These are phyloP conservation scores for Salix exigua DNA, from an alignment of 345 rosid species.

Conservation along the genomic window DNA sequence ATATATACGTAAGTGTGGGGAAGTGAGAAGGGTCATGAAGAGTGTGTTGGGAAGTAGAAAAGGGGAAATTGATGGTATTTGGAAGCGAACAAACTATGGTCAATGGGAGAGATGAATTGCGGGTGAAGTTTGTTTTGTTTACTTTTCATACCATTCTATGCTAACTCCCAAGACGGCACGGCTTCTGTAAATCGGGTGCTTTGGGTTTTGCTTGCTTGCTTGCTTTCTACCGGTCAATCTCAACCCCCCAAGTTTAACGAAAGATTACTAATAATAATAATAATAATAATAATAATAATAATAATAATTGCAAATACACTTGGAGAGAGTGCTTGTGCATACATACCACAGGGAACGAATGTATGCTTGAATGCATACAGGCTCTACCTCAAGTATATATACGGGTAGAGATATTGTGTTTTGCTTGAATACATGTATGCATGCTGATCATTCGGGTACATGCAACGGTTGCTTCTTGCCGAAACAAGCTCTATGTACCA, in stretches of 20 bases:
- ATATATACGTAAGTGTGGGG: neutral
- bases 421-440: too few relatives aligned
- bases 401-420: too few relatives aligned
- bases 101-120: conserved; percentile 41
- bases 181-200: conserved; percentile 42
- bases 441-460: too few relatives aligned
- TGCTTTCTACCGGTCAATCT: conserved; percentile 23
- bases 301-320: too few relatives aligned
- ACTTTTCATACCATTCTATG: conserved; percentile 11
- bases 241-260: conserved; percentile 21
- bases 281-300: too few relatives aligned
- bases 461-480: too few relatives aligned
- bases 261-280: too few relatives aligned
- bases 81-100: neutral
- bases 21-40: neutral
- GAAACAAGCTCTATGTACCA: neutral
- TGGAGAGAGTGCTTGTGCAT: too few relatives aligned
- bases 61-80: neutral
- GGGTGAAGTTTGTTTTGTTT: conserved; percentile 27
- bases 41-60: conserved; percentile 7
- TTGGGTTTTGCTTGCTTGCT: conserved; percentile 18
- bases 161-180: conserved; percentile 68
- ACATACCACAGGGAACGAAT: neutral
- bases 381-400: too few relatives aligned
- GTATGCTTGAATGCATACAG: neutral